phyloP scores from a whole-genome alignment of 148 eudicot genomes.

The Simmondsia chinensis region DNA sequence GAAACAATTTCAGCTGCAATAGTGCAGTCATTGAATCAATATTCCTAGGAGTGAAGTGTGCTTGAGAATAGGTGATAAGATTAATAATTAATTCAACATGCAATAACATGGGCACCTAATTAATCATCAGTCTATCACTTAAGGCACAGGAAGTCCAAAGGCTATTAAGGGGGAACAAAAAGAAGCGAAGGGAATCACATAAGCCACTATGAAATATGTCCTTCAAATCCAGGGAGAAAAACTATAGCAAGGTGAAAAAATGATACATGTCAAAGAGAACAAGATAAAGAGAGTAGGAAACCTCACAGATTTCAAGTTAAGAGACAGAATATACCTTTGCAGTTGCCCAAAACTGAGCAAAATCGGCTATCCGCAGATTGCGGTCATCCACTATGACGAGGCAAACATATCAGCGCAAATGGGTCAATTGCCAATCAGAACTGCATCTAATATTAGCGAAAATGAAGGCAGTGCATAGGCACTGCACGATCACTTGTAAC shows the following conservation, averaged over 20 bases:
- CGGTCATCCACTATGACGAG: conserved; percentile 99
- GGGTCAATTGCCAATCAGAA: conserved; percentile 93
- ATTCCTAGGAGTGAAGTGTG: neutral
- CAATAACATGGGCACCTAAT: conserved; percentile 1
- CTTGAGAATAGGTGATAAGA: no score
- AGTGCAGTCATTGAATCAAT: neutral
- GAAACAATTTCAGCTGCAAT: neutral
- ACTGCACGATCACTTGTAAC: conserved; percentile 65
- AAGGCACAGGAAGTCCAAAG: conserved; percentile 5
- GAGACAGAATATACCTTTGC: conserved; percentile 94
- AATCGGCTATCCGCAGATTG: conserved; percentile 99
- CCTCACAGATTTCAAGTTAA: conserved; percentile 32
- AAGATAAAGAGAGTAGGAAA: conserved; percentile 20
- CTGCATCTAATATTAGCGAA: conserved; percentile 93
- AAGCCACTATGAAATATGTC: neutral
- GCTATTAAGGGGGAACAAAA: conserved; percentile 2
- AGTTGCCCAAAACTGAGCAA: conserved; percentile 99
- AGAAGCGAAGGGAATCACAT: neutral
- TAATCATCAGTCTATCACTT: neutral
- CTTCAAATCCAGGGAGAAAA: neutral
- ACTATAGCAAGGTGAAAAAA: conserved; percentile 4
- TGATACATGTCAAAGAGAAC: conserved; percentile 14
- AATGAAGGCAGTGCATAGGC: conserved; percentile 76
- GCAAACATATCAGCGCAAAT: conserved; percentile 97
- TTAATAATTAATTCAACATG: conserved; percentile 2